These are phyloP conservation scores for Coemansia sp. DNA, from an alignment of 192 early-diverging fungal species.

Conservation along the genomic window DNA sequence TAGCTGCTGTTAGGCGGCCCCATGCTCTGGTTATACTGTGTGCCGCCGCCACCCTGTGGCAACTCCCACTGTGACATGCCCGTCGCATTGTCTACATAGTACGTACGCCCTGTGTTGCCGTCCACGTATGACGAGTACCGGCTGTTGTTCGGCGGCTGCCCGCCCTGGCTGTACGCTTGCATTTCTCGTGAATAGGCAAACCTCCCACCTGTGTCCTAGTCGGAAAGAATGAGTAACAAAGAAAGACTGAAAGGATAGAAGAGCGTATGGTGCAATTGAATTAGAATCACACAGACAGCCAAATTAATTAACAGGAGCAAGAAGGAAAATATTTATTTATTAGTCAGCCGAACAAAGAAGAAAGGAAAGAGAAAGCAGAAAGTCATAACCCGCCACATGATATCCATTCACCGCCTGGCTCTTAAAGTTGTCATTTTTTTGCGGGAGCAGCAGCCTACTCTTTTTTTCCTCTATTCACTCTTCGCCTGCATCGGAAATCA, in stretches of 20 bases:
- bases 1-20: background rate
- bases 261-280: no score
- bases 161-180: slow-evolving; percentile 1
- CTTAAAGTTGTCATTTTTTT: background rate
- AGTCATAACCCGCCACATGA: background rate
- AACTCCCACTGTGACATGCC: slow-evolving; percentile 10
- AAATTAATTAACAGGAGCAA: no score
- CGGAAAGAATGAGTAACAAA: background rate
- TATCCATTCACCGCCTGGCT: no score
- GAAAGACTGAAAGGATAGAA: background rate
- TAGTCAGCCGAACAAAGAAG: background rate
- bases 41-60: background rate
- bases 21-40: background rate
- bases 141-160: background rate
- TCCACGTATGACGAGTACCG: slow-evolving; percentile 18
- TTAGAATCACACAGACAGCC: no score
- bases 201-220: no score
- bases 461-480: no score
- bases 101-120: slow-evolving; percentile 23
- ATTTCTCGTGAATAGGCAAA: background rate
- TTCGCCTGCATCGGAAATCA: no score
- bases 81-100: slow-evolving; percentile 5
- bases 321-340: no score
- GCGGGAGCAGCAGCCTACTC: background rate
- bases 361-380: background rate